Percentiles rank a stretch among this genome's conserved stretches.
phyloP scores from a whole-genome alignment of 306 rosid genomes.

The Trifolium dubium region DNA sequence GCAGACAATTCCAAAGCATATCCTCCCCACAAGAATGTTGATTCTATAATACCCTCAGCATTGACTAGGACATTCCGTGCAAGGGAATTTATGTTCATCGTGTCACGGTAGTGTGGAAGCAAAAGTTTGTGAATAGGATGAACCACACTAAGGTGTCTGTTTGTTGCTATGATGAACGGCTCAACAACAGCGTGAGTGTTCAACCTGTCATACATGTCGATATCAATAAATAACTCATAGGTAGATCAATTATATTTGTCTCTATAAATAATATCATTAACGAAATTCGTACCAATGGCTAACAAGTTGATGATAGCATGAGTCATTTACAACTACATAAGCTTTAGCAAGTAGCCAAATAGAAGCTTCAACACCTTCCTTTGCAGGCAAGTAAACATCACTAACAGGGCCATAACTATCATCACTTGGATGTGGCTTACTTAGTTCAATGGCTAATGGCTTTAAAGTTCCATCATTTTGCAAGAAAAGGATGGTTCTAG shows the following conservation, averaged over 20 bases:
- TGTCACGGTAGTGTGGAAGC: slow-evolving; percentile 51
- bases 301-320: slow-evolving; percentile 72
- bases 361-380: slow-evolving; percentile 56
- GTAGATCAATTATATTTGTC: background rate
- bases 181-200: slow-evolving; percentile 85
- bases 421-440: slow-evolving; percentile 61
- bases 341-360: slow-evolving; percentile 82
- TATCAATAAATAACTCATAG: background rate
- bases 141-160: slow-evolving; percentile 50
- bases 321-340: slow-evolving; percentile 70
- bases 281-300: slow-evolving; percentile 62
- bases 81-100: slow-evolving; percentile 50
- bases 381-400: slow-evolving; percentile 58
- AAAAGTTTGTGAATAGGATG: slow-evolving; percentile 50
- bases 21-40: slow-evolving; percentile 44
- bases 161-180: slow-evolving; percentile 60
- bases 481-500: slow-evolving; percentile 67
- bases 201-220: slow-evolving; percentile 50
- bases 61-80: slow-evolving; percentile 48
- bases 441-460: slow-evolving; percentile 74
- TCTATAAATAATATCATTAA: background rate
- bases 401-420: slow-evolving; percentile 59
- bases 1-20: slow-evolving; percentile 51
- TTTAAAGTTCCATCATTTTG: slow-evolving; percentile 71
- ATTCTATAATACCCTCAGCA: slow-evolving; percentile 52